Base-by-base conservation (phyloP, 768 basidiomycete genomes). In the Mycena amicta region DNA sequence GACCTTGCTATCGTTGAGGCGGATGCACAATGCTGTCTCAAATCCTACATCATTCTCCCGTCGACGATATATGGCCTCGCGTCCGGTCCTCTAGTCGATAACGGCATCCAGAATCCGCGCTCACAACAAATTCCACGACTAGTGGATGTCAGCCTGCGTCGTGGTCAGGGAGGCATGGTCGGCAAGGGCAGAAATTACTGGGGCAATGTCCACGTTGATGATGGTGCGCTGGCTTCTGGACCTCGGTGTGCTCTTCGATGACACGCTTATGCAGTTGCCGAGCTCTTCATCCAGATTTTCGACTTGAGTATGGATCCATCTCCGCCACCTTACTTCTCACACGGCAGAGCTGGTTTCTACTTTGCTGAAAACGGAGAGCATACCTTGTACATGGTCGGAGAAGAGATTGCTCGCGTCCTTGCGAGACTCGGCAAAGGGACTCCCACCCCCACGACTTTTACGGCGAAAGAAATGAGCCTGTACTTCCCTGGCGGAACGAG, bases 151-250 rank as follows among this genome's bases (percentile, higher is more conserved):
- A 68, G 75, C 26, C 54, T 83, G 28, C 70, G 69, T 25, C 71
- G 83, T 30, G 76, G 77, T 13, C 77, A 77, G 31, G 83, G 75
- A 1, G 84, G 80, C 3, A 69, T 83, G 61, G 69, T 86, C 8
- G 85, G 85, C 1, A 66, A 74, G 50, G 85, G 85, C 12, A 75
- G 78, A 66, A 80, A 84, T 45, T 62, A 79, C 25, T 86, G 83
- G 83, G 75, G 77, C 2, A 73, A 83, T 59, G 80, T 87, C 20
- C 77, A 85, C 57, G 77, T 86, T 52, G 70, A 79, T 43, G 85
- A 87, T 31, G 71, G 83, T 81, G 47, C 15, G 52, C 8, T 37
- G 33, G n/a, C n/a, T n/a, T 37, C 33, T 28, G 1, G 18, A 16
- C 27, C 8, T 22, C 23, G 31, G 22, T 46, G 50, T 11, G 25